Percentiles rank a stretch among this genome's conserved stretches.
phyloP scores from a whole-genome alignment of 139 green algal species.

The Volvox africanus region DNA sequence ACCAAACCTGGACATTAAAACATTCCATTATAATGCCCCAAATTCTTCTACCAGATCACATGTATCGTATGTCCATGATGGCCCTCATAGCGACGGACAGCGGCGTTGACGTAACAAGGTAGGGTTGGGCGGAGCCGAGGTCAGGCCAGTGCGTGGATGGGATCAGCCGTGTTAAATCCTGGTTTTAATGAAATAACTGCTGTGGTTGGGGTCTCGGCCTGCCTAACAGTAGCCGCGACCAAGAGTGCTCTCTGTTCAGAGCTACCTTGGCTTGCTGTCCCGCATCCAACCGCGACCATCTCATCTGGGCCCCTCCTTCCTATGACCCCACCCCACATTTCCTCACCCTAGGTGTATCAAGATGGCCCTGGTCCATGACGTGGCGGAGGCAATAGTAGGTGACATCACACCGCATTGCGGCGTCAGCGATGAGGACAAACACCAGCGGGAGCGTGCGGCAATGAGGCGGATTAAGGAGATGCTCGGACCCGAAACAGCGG shows the following conservation, averaged over 20 bases:
- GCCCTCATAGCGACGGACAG: conserved; percentile 73
- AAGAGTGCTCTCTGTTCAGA: no score
- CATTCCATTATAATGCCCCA: background rate
- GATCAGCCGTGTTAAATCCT: no score
- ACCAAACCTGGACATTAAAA: no score
- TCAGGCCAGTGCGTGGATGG: no score
- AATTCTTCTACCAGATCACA: conserved; percentile 80
- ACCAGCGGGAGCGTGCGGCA: conserved; percentile 76
- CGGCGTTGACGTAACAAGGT: conserved; percentile 68
- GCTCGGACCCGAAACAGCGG: conserved; percentile 72
- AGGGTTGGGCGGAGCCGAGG: background rate
- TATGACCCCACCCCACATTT: background rate
- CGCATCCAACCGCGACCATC: no score
- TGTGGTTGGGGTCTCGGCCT: no score
- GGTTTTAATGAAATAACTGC: no score
- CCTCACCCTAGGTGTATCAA: conserved; percentile 80
- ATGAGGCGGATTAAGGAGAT: conserved; percentile 80
- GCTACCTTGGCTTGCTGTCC: no score
- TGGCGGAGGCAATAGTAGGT: conserved; percentile 94
- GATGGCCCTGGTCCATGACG: conserved; percentile 93
- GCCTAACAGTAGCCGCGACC: no score
- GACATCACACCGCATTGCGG: conserved; percentile 92
- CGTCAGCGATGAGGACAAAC: conserved; percentile 82
- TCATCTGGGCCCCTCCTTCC: no score
- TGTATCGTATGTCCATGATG: conserved; percentile 97